Conservation (phyloP, 2,329 filamentous ascomycete species). For the Talaromyces rugulosus region DNA sequence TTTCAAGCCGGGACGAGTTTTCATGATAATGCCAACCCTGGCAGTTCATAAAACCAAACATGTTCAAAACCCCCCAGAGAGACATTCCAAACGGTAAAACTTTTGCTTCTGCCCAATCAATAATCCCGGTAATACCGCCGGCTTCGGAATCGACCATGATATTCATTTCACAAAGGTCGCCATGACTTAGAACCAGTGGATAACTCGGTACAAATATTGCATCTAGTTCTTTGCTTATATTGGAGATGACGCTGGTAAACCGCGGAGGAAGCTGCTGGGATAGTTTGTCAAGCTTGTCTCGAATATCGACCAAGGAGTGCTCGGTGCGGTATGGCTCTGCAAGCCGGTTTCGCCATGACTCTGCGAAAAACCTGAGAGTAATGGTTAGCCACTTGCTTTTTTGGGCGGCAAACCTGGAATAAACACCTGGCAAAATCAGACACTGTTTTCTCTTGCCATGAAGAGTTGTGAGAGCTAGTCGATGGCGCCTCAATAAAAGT, state of each 20-base stretch:
- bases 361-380: neutral
- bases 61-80: neutral
- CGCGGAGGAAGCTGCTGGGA: constrained; percentile 6
- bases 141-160: constrained; percentile 12
- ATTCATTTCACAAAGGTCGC: constrained; percentile 15
- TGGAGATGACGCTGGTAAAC: constrained; percentile 7
- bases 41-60: neutral
- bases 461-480: neutral
- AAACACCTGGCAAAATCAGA: neutral
- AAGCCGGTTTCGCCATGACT: neutral
- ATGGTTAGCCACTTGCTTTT: neutral
- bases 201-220: constrained; percentile 7
- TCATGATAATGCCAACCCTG: neutral
- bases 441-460: neutral
- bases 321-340: neutral
- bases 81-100: neutral
- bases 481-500: neutral
- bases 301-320: constrained; percentile 13
- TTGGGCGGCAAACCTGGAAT: neutral
- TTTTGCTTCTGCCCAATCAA: neutral
- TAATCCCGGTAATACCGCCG: neutral
- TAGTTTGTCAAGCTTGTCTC: constrained; percentile 12
- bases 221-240: constrained; percentile 10
- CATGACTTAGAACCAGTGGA: constrained; percentile 14
- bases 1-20: neutral